Evolutionary conservation across 2,329 filamentous ascomycete genomes (phyloP).

Genomic region (Xylaria hypoxylon): DNA sequence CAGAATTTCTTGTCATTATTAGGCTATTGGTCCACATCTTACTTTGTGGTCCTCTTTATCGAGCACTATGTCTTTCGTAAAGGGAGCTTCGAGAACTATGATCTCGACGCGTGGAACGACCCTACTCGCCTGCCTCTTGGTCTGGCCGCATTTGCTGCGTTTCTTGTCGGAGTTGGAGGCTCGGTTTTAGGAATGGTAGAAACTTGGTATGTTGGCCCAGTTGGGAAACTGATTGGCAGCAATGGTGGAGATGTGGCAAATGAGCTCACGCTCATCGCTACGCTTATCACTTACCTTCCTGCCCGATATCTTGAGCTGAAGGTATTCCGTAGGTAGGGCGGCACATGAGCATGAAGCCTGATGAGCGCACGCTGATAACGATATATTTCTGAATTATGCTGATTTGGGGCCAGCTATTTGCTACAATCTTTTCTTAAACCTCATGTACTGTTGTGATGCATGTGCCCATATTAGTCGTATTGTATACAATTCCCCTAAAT

Average conservation of each 20-base stretch:
- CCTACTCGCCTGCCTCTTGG: slow-evolving; percentile 58
- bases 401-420: neutral
- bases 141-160: slow-evolving; percentile 57
- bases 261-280: slow-evolving; percentile 63
- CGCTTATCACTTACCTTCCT: slow-evolving; percentile 60
- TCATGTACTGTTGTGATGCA: neutral
- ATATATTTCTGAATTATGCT: neutral
- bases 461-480: neutral
- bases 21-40: slow-evolving; percentile 63
- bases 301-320: slow-evolving; percentile 62
- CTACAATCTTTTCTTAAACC: neutral
- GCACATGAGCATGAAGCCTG: neutral
- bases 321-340: slow-evolving; percentile 54
- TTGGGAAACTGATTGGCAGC: slow-evolving; percentile 58
- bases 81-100: slow-evolving; percentile 57
- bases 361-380: neutral
- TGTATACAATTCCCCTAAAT: neutral
- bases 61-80: slow-evolving; percentile 63
- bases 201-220: slow-evolving; percentile 64
- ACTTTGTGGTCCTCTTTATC: slow-evolving; percentile 60
- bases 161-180: slow-evolving; percentile 56
- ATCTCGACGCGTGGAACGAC: slow-evolving; percentile 62
- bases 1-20: slow-evolving; percentile 61
- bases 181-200: slow-evolving; percentile 69
- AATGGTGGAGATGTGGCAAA: slow-evolving; percentile 64